A percentile compares a stretch with the other conserved stretches of the same genome.
These are phyloP conservation scores for Geum urbanum DNA, from an alignment of 306 rosid genomes.

Conservation along the genomic window DNA sequence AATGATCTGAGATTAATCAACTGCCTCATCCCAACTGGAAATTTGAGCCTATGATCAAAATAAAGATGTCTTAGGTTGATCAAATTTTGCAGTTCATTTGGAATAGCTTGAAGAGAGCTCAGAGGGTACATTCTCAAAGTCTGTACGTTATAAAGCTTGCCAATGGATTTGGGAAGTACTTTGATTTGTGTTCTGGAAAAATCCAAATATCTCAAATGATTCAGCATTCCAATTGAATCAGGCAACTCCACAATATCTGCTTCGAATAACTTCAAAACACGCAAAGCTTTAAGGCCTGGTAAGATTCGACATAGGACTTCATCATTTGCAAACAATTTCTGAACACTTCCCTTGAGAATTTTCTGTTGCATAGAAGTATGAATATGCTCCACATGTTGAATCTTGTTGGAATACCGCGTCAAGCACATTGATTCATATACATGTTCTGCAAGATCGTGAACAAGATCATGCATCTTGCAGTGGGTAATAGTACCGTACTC, in stretches of 20 bases:
- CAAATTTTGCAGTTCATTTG: not conserved
- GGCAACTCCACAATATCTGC: not conserved
- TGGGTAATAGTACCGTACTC: not conserved
- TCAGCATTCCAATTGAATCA: not conserved
- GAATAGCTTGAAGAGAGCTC: not conserved
- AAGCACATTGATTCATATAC: not conserved
- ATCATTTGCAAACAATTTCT: not conserved
- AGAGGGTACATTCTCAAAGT: not conserved
- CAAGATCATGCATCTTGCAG: slow-evolving; percentile 1
- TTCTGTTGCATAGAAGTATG: no score
- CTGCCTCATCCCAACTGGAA: not conserved
- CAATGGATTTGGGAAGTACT: not conserved
- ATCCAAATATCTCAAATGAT: slow-evolving; percentile 17
- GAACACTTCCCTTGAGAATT: no score
- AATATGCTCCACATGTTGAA: no score
- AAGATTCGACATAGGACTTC: not conserved
- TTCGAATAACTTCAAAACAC: not conserved
- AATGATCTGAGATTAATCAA: not conserved
- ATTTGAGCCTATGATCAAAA: not conserved
- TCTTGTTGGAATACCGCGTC: no score
- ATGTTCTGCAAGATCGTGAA: not conserved
- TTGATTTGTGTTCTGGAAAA: slow-evolving; percentile 2
- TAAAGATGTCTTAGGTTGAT: not conserved
- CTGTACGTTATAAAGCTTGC: not conserved
- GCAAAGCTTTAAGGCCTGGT: not conserved